phyloP scores from a whole-genome alignment of 305 asterid species.

The Rubia peregrina region DNA sequence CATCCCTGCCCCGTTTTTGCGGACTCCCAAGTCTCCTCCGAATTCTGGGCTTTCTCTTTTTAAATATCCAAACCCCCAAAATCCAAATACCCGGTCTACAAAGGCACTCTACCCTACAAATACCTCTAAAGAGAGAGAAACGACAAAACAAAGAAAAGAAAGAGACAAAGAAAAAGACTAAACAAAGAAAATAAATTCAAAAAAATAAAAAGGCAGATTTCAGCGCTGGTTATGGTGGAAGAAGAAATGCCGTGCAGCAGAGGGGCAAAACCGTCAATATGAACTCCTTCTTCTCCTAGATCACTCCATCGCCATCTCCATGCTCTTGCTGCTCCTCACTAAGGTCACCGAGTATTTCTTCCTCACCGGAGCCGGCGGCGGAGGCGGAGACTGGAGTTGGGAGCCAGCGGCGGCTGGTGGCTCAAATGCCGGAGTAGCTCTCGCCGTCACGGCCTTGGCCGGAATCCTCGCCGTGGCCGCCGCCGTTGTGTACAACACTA shows the following conservation, averaged over 20 bases:
- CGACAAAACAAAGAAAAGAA: background rate
- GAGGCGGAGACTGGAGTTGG: slow-evolving; percentile 18
- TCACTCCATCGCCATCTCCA: slow-evolving; percentile 10
- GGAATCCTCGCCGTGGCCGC: slow-evolving; percentile 66
- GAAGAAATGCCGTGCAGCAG: slow-evolving; percentile 17
- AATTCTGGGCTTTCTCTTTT: background rate
- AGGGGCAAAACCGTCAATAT: slow-evolving; percentile 17
- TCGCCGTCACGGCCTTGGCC: slow-evolving; percentile 75
- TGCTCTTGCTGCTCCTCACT: slow-evolving; percentile 18
- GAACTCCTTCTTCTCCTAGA: background rate
- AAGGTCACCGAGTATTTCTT: slow-evolving; percentile 27
- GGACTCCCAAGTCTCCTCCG: slow-evolving; percentile 1
- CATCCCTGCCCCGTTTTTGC: background rate
- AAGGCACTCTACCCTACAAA: slow-evolving; percentile 1
- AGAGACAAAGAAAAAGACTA: slow-evolving; percentile 25
- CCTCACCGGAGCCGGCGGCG: background rate
- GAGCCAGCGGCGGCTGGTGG: slow-evolving; percentile 35
- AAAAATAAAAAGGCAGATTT: slow-evolving; percentile 16
- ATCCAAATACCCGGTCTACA: background rate
- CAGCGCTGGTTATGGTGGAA: slow-evolving; percentile 59
- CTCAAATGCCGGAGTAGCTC: slow-evolving; percentile 49
- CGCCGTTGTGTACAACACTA: slow-evolving; percentile 52
- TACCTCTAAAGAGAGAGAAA: slow-evolving; percentile 10
- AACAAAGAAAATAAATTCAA: slow-evolving; percentile 25
- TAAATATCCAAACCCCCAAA: background rate